Evolutionary conservation across 495 filamentous ascomycete genomes (phyloP).

Genomic region (Thozetella sp.): DNA sequence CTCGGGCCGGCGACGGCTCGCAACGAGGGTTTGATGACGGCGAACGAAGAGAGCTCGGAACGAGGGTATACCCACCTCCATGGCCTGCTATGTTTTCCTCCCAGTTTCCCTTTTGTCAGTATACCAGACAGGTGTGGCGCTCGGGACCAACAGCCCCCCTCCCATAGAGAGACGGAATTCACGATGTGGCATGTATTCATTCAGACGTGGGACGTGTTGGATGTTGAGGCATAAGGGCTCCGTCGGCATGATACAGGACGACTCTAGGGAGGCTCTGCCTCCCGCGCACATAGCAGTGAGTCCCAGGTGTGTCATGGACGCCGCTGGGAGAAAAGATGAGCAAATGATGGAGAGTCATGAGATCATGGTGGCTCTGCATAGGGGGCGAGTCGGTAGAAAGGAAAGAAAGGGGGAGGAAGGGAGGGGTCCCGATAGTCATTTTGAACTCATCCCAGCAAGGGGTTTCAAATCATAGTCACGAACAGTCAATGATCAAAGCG

Average conservation of each 20-base stretch:
- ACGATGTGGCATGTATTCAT: neutral
- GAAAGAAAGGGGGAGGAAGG: neutral
- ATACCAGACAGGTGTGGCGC: neutral
- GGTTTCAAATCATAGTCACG: neutral
- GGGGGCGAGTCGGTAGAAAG: neutral
- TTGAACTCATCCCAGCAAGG: neutral
- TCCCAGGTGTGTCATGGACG: no score
- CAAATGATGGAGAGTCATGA: neutral
- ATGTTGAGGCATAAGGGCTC: neutral
- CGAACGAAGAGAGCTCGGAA: neutral
- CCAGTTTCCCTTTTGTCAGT: neutral
- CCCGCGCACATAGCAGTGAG: no score
- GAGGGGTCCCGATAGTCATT: neutral
- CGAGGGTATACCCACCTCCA: neutral
- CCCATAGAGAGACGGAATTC: conserved; percentile 2
- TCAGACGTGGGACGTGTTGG: neutral
- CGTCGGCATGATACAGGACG: no score
- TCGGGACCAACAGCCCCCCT: neutral
- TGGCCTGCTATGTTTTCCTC: neutral
- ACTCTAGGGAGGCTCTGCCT: no score
- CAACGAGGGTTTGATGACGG: neutral
- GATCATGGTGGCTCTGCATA: conserved; percentile 1
- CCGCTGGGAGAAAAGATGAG: no score
- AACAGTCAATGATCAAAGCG: neutral
- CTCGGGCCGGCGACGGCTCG: neutral